Percentiles rank a stretch among this genome's conserved stretches.
Evolutionary conservation across 2,329 filamentous ascomycete genomes (phyloP).

Genomic region (Fusarium torulosum): DNA sequence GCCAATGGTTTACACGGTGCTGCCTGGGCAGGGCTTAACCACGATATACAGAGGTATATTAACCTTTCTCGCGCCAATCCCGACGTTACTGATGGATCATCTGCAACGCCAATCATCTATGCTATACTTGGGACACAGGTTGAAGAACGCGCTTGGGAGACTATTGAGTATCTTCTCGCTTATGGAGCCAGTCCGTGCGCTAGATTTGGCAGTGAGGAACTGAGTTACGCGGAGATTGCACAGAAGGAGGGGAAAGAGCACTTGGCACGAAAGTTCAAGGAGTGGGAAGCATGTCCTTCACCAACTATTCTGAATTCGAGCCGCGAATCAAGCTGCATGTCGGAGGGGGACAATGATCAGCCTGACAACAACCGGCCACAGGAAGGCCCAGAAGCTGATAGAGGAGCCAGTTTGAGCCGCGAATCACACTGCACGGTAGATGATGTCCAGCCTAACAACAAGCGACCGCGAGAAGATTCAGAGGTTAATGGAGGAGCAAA

Average conservation of each 20-base stretch:
- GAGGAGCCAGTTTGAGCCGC: neutral
- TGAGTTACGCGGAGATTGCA: neutral
- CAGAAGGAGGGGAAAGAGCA: neutral
- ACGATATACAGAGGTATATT: neutral
- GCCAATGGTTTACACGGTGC: neutral
- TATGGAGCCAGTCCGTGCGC: neutral
- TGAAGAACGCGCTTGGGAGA: neutral
- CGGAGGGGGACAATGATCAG: too few relatives aligned
- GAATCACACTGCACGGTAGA: neutral
- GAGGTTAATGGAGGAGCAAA: neutral
- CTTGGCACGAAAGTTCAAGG: neutral
- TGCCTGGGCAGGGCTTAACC: neutral
- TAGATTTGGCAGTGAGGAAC: neutral
- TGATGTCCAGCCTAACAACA: neutral
- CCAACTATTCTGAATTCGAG: constrained; percentile 2
- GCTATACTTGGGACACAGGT: neutral
- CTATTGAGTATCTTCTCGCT: neutral
- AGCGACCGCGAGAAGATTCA: neutral
- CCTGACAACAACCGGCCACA: too few relatives aligned
- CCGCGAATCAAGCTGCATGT: too few relatives aligned
- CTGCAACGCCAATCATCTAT: neutral
- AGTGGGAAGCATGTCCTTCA: neutral
- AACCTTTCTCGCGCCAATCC: neutral
- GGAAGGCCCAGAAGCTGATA: too few relatives aligned
- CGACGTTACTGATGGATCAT: neutral